These are phyloP conservation scores for Penicillium sp. DNA, from an alignment of 2,329 filamentous ascomycete genomes.

Conservation along the genomic window DNA sequence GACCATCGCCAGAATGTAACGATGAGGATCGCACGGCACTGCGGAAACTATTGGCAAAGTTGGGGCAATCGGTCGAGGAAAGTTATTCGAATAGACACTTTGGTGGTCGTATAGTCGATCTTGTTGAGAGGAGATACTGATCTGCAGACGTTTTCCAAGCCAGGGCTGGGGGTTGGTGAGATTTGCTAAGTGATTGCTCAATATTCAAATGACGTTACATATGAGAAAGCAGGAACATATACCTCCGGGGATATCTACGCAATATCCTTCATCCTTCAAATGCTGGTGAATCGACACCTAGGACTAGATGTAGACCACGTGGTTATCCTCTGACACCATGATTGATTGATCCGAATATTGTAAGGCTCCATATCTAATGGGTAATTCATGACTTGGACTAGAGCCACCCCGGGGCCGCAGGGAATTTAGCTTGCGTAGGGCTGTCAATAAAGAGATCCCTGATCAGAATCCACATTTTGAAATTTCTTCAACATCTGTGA, in stretches of 20 bases:
- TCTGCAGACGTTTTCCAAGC: not conserved
- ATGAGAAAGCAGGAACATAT: not conserved
- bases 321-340: not conserved
- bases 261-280: too few species aligned
- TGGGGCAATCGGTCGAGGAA: slow-evolving; percentile 23
- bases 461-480: too few species aligned
- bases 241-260: too few species aligned
- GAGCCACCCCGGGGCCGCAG: too few species aligned
- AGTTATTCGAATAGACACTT: not conserved
- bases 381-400: too few species aligned
- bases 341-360: not conserved
- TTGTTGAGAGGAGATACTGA: not conserved
- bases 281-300: not conserved
- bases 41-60: slow-evolving; percentile 18
- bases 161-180: not conserved
- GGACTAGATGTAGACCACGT: not conserved
- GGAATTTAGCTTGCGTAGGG: too few species aligned
- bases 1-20: not conserved
- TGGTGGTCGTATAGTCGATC: not conserved
- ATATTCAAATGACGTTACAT: not conserved
- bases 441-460: too few species aligned
- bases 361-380: not conserved
- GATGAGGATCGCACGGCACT: slow-evolving; percentile 23
- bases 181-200: not conserved
- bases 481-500: too few species aligned